Evolutionary conservation across 305 asterid species (phyloP).

Genomic region (Nicotiana rustica): DNA sequence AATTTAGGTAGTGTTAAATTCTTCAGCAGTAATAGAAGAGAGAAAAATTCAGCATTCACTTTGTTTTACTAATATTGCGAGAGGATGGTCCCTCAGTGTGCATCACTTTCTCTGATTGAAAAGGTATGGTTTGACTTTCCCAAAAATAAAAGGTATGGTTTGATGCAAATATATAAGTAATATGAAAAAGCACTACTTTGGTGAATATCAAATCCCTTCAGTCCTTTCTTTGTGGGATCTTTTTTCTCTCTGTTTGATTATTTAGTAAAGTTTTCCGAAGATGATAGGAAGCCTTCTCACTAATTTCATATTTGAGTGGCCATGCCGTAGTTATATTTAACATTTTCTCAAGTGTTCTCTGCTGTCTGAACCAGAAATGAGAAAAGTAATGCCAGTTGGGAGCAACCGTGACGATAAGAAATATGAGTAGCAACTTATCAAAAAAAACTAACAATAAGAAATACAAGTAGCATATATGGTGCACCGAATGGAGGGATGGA

Average conservation of each 20-base stretch:
- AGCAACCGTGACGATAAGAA: neutral
- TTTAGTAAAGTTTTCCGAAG: neutral
- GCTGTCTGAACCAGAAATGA: conserved; percentile 8
- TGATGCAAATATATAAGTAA: neutral
- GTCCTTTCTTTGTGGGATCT: neutral
- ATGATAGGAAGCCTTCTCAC: too few species aligned
- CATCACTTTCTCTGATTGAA: conserved; percentile 5
- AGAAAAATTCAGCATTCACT: neutral
- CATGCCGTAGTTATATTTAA: too few species aligned
- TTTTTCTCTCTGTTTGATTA: neutral
- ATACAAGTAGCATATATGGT: too few species aligned
- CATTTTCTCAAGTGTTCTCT: neutral
- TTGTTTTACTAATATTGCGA: neutral
- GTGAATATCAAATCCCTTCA: conserved; percentile 6
- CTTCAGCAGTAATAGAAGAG: neutral
- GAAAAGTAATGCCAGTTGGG: neutral
- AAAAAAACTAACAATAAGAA: too few species aligned
- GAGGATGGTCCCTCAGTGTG: neutral
- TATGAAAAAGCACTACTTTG: neutral
- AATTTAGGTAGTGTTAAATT: neutral
- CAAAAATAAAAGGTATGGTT: neutral
- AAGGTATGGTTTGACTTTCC: neutral
- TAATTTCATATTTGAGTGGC: too few species aligned
- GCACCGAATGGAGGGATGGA: too few species aligned
- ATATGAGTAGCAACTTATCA: neutral